Evolutionary conservation across 2,329 filamentous ascomycete genomes (phyloP).

Genomic region (Epichloe glyceriae): DNA sequence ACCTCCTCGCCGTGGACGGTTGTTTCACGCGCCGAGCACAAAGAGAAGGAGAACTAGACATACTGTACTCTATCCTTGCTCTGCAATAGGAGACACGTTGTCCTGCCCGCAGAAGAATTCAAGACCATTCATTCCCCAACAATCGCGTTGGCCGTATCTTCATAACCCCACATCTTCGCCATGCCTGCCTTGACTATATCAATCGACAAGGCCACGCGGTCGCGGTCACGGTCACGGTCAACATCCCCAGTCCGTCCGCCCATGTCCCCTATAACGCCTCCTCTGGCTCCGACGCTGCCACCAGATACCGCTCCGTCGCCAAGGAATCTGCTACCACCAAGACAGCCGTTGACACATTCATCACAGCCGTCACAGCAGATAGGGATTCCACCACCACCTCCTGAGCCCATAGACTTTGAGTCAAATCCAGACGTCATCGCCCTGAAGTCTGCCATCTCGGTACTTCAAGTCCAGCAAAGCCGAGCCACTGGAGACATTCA

Average conservation of each 20-base stretch:
- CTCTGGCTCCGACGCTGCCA: constrained; percentile 25
- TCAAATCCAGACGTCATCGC: constrained; percentile 78
- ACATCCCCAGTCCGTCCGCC: constrained; percentile 36
- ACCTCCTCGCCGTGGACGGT: neutral
- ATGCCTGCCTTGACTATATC: constrained; percentile 22
- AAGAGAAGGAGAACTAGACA: too few relatives aligned
- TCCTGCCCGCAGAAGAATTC: too few relatives aligned
- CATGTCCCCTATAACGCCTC: constrained; percentile 43
- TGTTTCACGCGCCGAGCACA: too few relatives aligned
- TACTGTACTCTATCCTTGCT: too few relatives aligned
- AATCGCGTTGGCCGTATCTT: neutral
- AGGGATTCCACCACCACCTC: constrained; percentile 32
- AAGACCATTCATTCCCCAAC: neutral
- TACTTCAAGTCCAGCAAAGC: constrained; percentile 74
- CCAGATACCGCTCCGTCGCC: constrained; percentile 9
- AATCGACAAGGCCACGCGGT: constrained; percentile 14
- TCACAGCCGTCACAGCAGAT: constrained; percentile 25
- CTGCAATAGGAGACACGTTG: too few relatives aligned
- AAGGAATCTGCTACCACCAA: constrained; percentile 12
- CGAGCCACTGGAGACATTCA: constrained; percentile 66
- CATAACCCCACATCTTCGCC: neutral
- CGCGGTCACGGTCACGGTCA: constrained; percentile 26
- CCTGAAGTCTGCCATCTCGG: constrained; percentile 69
- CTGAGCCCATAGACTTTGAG: constrained; percentile 43
- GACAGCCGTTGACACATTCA: constrained; percentile 30